phyloP scores from a whole-genome alignment of 768 basidiomycete species.

The Boletus patriciae region DNA sequence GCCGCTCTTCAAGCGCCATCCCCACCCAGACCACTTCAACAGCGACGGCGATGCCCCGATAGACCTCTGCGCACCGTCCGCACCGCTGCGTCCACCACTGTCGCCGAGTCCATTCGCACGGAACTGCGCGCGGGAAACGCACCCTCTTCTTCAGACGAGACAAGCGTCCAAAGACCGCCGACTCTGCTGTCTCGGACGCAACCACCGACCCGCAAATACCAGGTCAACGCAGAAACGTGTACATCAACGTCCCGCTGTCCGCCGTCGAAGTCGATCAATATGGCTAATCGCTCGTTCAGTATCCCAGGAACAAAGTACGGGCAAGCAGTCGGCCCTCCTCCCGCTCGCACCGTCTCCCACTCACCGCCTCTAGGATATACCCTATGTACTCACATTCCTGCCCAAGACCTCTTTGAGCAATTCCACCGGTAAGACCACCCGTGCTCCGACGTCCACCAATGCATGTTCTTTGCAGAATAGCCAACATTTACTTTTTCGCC shows the following conservation, averaged over 20 bases:
- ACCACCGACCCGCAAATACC: slow-evolving; percentile 36
- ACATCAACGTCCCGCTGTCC: slow-evolving; percentile 73
- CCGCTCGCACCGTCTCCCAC: not conserved
- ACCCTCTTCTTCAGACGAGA: slow-evolving; percentile 61
- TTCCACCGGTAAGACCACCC: slow-evolving; percentile 67
- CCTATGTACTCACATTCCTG: slow-evolving; percentile 79
- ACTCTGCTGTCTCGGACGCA: slow-evolving; percentile 31
- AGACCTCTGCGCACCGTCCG: slow-evolving; percentile 89
- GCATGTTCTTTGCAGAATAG: slow-evolving; percentile 51
- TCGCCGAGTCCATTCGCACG: slow-evolving; percentile 71
- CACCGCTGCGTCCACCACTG: slow-evolving; percentile 90
- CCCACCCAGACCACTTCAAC: slow-evolving; percentile 41
- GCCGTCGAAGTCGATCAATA: slow-evolving; percentile 61
- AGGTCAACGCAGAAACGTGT: slow-evolving; percentile 69
- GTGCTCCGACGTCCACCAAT: not conserved
- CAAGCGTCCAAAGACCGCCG: slow-evolving; percentile 40
- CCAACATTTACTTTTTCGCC: slow-evolving; percentile 89
- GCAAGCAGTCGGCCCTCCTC: slow-evolving; percentile 73
- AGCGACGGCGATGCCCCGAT: slow-evolving; percentile 66
- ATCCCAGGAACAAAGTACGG: slow-evolving; percentile 89
- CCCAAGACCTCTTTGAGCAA: slow-evolving; percentile 93
- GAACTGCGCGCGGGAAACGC: slow-evolving; percentile 65
- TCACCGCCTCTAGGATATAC: slow-evolving; percentile 70
- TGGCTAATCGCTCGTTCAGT: slow-evolving; percentile 79
- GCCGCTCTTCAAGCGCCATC: slow-evolving; percentile 42